Base-by-base conservation (phyloP, 192 early-diverging fungal species). In the Martensiomyces pterosporus region DNA sequence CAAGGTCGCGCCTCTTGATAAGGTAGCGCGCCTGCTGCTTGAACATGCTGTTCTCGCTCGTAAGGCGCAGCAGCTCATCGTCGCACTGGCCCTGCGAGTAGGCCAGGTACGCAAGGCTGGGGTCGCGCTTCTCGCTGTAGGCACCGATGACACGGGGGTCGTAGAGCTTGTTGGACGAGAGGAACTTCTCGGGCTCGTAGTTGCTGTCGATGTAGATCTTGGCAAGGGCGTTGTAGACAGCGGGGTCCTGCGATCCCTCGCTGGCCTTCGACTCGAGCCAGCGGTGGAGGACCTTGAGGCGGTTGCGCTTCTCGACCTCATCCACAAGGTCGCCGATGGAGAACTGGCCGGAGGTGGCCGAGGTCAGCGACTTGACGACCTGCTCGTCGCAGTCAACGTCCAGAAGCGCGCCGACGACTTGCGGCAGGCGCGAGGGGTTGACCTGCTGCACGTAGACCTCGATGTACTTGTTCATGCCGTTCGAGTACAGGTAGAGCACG, bases 191-290 rank as follows among this genome's bases (percentile, higher is more conserved):
- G 9, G 97, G 89, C 46, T 97, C 95, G 62, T 91, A 95, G 84
- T 97, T 99, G 69, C 89, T 97, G 68, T 99, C 97, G 56, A 99
- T 97, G 66, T 95, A 97, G 48, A 99, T 98, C 80, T 98, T 99
- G 52, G 92, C 97, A 35, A 99, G 71, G 9, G 97, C 93, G 58
- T 99, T 99, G 78, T 90, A 96, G 9, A 99, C 81, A n/a, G 85
- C 86, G 4, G 85, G 65, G 59, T 99, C 97, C 52, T 82, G 79
- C 54, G 83, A 87, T 4, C 92, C 92, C 57, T 92, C 91, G 69
- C 85, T 86, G 29, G 87, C 82, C 67, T 87, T 85, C 52, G 76
- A 75, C 66, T 99, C 93, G 24, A 99, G 79, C 91, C 93, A 99
- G 33, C 92, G 93, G 42, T 94, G 78, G 27, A 95, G 72, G 18